These are phyloP conservation scores for Eimeria tenella DNA, from an alignment of 169 alveolate genomes.

Conservation along the genomic window DNA sequence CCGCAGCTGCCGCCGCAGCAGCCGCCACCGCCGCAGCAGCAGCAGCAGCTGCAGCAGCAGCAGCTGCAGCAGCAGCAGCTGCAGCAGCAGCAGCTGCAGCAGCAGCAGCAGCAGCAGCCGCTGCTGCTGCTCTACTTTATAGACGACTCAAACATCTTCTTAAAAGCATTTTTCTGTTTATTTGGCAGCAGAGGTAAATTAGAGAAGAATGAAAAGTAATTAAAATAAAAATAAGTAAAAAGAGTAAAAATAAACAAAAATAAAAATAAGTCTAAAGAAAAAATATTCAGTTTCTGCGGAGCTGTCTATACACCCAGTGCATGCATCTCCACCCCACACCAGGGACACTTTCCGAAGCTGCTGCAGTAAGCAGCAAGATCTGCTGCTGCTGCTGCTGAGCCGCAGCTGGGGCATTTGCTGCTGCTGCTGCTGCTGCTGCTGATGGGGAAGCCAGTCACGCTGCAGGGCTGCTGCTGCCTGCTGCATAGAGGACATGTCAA, in stretches of 20 bases:
- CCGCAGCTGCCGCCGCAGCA: too few relatives aligned
- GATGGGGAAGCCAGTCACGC: conserved; percentile 26
- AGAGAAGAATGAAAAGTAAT: too few relatives aligned
- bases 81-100: neutral
- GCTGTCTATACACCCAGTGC: neutral
- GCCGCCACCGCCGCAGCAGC: neutral
- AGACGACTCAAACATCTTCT: too few relatives aligned
- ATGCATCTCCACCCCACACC: neutral
- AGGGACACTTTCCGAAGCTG: conserved; percentile 14
- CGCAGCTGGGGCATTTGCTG: neutral
- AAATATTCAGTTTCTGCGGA: too few relatives aligned
- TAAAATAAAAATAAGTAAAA: too few relatives aligned
- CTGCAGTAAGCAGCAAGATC: conserved; percentile 3
- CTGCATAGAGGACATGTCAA: neutral
- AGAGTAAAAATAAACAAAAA: too few relatives aligned
- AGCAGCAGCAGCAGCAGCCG: neutral
- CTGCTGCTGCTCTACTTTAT: neutral
- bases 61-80: neutral
- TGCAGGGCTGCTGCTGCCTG: conserved; percentile 24
- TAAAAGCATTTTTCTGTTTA: too few relatives aligned
- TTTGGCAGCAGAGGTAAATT: too few relatives aligned
- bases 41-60: neutral
- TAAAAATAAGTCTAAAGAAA: too few relatives aligned
- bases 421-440: conserved; percentile 12
- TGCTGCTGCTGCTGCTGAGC: neutral